phyloP scores from a whole-genome alignment of 106 monocot species.

The Dioscorea zingiberensis region DNA sequence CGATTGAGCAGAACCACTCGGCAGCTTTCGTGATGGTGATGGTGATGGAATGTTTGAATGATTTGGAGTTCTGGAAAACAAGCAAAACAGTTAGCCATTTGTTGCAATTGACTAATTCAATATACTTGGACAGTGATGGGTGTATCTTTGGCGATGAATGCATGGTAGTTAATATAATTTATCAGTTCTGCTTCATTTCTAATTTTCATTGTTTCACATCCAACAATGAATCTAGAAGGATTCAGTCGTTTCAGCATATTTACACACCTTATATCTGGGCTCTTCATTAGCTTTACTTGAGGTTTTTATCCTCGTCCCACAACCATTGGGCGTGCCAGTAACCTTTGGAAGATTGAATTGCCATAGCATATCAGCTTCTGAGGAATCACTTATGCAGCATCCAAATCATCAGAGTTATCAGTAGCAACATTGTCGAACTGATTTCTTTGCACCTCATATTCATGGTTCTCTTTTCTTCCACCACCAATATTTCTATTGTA shows the following conservation, averaged over 20 bases:
- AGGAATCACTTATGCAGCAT: slow-evolving; percentile 81
- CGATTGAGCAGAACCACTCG: slow-evolving; percentile 16
- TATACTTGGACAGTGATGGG: too few species aligned
- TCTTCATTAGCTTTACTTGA: slow-evolving; percentile 37
- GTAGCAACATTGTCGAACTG: slow-evolving; percentile 28
- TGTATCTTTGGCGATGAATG: background rate
- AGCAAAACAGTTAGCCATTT: too few species aligned
- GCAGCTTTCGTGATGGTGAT: slow-evolving; percentile 41
- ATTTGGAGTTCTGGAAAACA: too few species aligned
- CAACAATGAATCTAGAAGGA: too few species aligned
- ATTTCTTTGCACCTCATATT: slow-evolving; percentile 31
- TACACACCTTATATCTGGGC: slow-evolving; percentile 68
- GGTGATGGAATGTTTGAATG: slow-evolving; percentile 47
- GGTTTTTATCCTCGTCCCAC: slow-evolving; percentile 55
- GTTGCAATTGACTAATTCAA: too few species aligned
- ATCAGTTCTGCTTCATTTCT: background rate
- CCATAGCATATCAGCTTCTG: slow-evolving; percentile 70
- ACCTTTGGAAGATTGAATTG: slow-evolving; percentile 44
- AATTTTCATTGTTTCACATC: too few species aligned
- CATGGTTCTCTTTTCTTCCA: slow-evolving; percentile 29
- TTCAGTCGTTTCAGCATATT: background rate
- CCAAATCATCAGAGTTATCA: slow-evolving; percentile 61
- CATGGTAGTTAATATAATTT: too few species aligned
- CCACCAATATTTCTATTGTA: slow-evolving; percentile 24
- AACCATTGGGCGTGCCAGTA: slow-evolving; percentile 17